Evolutionary conservation across 495 filamentous ascomycete genomes (phyloP).

Genomic region (Trichoderma gamsii): DNA sequence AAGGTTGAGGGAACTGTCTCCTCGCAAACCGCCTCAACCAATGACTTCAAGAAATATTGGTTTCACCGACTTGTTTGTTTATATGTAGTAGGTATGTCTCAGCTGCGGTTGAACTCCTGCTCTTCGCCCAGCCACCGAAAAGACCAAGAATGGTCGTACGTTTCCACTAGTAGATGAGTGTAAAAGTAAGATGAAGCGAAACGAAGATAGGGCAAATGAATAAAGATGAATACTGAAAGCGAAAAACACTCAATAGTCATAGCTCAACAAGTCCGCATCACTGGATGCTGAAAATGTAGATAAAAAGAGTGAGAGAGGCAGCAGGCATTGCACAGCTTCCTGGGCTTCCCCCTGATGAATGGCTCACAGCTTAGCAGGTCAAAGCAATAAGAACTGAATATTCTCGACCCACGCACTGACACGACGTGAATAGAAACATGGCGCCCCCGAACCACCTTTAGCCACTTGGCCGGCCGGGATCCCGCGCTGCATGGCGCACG

Average conservation of each 20-base stretch:
- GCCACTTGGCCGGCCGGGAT: slow-evolving; percentile 6
- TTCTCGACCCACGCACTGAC: background rate
- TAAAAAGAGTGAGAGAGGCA: background rate
- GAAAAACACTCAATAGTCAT: background rate
- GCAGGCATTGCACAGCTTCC: background rate
- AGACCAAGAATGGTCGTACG: too few species aligned
- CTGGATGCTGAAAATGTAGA: background rate
- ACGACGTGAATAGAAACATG: slow-evolving; percentile 2
- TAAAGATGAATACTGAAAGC: background rate
- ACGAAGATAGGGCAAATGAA: background rate
- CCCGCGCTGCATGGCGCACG: slow-evolving; percentile 6
- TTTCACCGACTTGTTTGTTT: background rate
- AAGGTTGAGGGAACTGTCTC: background rate
- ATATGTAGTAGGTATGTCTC: too few species aligned
- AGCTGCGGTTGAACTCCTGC: too few species aligned
- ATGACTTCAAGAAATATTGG: background rate
- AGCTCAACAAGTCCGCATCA: background rate
- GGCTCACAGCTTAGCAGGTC: background rate
- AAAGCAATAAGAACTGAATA: background rate
- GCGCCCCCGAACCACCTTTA: background rate
- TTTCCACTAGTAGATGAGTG: too few species aligned
- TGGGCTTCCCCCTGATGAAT: background rate
- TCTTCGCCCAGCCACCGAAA: too few species aligned
- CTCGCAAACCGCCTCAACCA: background rate
- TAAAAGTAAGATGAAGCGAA: background rate